A percentile compares a stretch with the other conserved stretches of the same genome.
These are phyloP conservation scores for Endotrypanum monterogeii DNA, from an alignment of 208 protist genomes.

Conservation along the genomic window DNA sequence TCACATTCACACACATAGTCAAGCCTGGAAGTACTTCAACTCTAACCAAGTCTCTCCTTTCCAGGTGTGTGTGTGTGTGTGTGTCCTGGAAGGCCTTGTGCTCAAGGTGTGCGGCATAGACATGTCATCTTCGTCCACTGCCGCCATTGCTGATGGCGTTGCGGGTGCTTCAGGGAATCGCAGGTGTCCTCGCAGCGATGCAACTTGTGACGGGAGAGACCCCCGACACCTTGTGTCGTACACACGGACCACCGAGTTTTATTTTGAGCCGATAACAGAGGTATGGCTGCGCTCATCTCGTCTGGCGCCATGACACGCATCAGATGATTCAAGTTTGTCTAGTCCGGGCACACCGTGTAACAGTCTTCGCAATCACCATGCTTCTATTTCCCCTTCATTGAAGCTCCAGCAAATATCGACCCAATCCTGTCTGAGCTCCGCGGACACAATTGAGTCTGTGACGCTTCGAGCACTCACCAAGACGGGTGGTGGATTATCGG, in stretches of 20 bases:
- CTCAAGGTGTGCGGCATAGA: too few relatives aligned
- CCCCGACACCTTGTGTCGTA: conserved; percentile 12
- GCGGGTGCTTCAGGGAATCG: not conserved
- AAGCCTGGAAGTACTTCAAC: too few relatives aligned
- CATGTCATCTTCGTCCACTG: not conserved
- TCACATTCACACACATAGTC: too few relatives aligned
- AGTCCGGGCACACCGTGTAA: not conserved
- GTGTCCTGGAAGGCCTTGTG: too few relatives aligned
- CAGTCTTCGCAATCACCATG: not conserved
- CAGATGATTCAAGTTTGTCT: not conserved
- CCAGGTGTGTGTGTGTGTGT: too few relatives aligned
- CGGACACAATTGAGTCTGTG: conserved; percentile 5
- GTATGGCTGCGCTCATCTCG: not conserved
- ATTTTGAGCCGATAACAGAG: conserved; percentile 9
- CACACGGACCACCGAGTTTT: conserved; percentile 25
- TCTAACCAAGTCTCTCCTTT: too few relatives aligned
- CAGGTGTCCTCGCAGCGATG: not conserved
- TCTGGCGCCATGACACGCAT: not conserved
- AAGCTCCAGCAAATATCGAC: not conserved
- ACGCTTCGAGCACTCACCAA: not conserved
- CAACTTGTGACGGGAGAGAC: not conserved
- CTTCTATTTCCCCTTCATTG: not conserved
- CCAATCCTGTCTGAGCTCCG: not conserved
- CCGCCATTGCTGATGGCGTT: not conserved
- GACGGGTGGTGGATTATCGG: not conserved